Base-by-base conservation (phyloP, 768 basidiomycete species). In the Pholiota conissans region DNA sequence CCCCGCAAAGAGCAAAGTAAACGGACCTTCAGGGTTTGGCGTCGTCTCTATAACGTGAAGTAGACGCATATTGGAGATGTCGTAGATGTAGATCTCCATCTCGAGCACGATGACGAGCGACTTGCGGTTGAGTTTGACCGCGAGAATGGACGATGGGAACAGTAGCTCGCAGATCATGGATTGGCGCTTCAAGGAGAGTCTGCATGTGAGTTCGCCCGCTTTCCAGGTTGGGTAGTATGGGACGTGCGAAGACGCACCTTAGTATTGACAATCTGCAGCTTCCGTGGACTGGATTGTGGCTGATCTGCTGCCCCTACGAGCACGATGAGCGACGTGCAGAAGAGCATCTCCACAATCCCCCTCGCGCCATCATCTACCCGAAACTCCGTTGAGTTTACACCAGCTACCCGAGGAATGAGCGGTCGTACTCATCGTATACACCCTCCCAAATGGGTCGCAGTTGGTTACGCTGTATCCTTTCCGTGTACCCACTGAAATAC, bases 321-420 rank as follows among this genome's bases (percentile, higher is more conserved):
- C 0, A 97, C 97, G 47, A 99, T 93, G 60, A 99, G 84, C 20
- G 95, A 97, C 5, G 97, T 99, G 76, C 95, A 98, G 78, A 99
- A 99, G 58, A 99, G 80, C 97, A 99, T 99, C 74, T 99, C 97
- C 14, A 98, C 96, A 61, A 97, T 97, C 22, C 95, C 94, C 16
- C 91, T 84, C 2, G 96, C 93, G 7, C 96, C 95, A 58, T 98
- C 95, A 65, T 90, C 96, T 93, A 59, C 28, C 27, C 18, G 50
- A 26, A 49, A 22, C 32, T 55, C 16, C 46, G 57, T 62, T 54
- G 56, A 35, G 34, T 20, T 45, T n/a, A 32, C 27, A 45, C 13
- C n/a, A 32, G 30, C 52, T 22, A 26, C 32, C 28, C 45, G 40
- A 7, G 55, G 18, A 24, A 37, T 42, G n/a, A 37, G 18, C 35